Evolutionary conservation across 2,329 filamentous ascomycete genomes (phyloP).

Genomic region (Diaporthe velutina): DNA sequence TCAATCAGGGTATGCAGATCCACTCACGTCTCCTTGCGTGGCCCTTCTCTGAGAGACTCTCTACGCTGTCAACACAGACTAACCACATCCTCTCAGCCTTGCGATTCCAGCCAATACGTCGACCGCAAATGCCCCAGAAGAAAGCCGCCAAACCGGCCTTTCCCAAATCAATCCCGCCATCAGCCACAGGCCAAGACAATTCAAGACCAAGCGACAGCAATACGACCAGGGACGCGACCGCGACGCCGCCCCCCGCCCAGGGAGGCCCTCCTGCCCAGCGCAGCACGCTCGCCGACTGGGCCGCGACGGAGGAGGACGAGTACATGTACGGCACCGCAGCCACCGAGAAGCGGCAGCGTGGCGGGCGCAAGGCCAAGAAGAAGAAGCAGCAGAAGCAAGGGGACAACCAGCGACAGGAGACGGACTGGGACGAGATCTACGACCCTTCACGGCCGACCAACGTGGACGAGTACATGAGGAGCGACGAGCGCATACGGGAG

Average conservation of each 20-base stretch:
- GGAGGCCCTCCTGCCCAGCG: conserved; percentile 65
- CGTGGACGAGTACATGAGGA: conserved; percentile 85
- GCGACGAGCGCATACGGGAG: conserved; percentile 85
- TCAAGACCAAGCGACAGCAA: conserved; percentile 45
- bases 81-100: conserved; percentile 66
- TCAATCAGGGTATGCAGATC: conserved; percentile 54
- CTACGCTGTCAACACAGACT: background rate
- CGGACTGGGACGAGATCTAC: conserved; percentile 94
- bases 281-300: conserved; percentile 85
- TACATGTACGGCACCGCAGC: conserved; percentile 74
- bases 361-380: conserved; percentile 77
- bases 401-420: conserved; percentile 66
- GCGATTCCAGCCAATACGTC: conserved; percentile 88
- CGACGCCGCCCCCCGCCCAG: conserved; percentile 47
- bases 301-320: conserved; percentile 82
- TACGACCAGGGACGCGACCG: conserved; percentile 54
- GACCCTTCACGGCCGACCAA: conserved; percentile 86
- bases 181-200: conserved; percentile 44
- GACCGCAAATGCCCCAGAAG: conserved; percentile 75
- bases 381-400: conserved; percentile 79
- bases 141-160: conserved; percentile 74
- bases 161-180: conserved; percentile 56
- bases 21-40: conserved; percentile 9
- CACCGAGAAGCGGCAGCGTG: conserved; percentile 77
- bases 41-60: background rate